Evolutionary conservation across 306 rosid genomes (phyloP), one percentile per base, ranked within the genome.

Genomic region (Gastrolobium bilobum): DNA sequence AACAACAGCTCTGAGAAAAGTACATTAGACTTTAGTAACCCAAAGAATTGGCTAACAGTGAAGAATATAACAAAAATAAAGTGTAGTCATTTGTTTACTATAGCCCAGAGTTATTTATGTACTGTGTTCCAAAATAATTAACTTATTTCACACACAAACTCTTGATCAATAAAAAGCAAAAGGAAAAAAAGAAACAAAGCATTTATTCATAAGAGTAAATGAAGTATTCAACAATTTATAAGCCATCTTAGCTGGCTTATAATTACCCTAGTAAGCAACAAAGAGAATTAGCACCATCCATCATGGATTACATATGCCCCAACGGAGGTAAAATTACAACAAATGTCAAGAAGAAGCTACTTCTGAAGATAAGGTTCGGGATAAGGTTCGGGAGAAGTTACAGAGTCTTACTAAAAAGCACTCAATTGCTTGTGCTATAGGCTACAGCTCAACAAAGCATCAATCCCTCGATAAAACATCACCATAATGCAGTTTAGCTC

Each of bases 1-100:
- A 76, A 64, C 33, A 77, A 57, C 71, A 87, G 6, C 71, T 29
- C 42, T 65, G 37, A 75, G 72, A 68, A 79, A 38, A 59, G 47
- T 60, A 35, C 43, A 67, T 20, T 66, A 76, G 51, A 65, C 14
- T 62, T 63, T 6, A 74, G 47, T 61, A 71, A 65, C 44, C 68
- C 46, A 73, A 44, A 63, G 67, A 68, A 67, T 47, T 53, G 57
- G 64, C 30, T 14, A 31, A 11, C 8, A 46, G 54, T 73, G 10
- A 43, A 58, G 34, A 47, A 35, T 46, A 58, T 13, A 40, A 26
- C 33, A 50, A 60, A 44, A 81, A 20, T 2, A 37, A 66, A 71
- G 38, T 57, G 34, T 3, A 57, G 59, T 60, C 47, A 52, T 34
- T 62, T 43, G 57, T 58, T 42, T 37, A 66, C 47, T 14, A 26